phyloP scores from a whole-genome alignment of 2,329 filamentous ascomycete genomes.

The Cercospora zeae-maydis region DNA sequence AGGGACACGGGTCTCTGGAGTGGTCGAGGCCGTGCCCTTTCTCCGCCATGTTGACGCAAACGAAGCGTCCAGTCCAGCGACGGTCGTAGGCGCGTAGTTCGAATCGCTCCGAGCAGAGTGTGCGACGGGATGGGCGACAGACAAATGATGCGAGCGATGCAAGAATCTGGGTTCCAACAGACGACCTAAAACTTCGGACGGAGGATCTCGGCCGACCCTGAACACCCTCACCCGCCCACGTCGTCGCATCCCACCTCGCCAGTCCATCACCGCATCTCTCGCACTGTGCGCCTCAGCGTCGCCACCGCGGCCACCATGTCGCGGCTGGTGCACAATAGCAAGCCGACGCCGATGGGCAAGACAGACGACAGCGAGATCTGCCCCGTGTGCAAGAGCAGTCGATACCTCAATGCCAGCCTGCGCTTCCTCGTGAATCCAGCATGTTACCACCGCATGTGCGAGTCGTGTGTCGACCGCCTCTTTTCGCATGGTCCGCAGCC shows the following conservation, averaged over 20 bases:
- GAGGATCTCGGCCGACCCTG: no score
- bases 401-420: conserved; percentile 92
- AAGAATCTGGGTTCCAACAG: background rate
- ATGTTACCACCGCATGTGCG: conserved; percentile 99
- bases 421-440: conserved; percentile 94
- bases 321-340: conserved; percentile 31
- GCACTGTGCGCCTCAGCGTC: background rate
- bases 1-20: conserved; percentile 92
- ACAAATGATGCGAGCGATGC: background rate
- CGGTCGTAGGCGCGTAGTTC: background rate
- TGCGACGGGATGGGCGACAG: background rate
- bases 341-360: conserved; percentile 25
- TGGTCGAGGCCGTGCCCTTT: conserved; percentile 66
- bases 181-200: background rate
- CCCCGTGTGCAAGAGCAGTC: conserved; percentile 93
- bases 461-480: conserved; percentile 89
- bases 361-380: conserved; percentile 60
- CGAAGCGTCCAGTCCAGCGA: background rate
- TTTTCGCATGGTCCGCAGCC: conserved; percentile 89
- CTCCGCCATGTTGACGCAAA: conserved; percentile 27
- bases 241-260: background rate
- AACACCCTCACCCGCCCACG: background rate
- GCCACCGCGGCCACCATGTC: conserved; percentile 30
- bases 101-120: background rate
- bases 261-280: background rate